Evolutionary conservation across 2,329 filamentous ascomycete species (phyloP).

Genomic region (Ambrosiella beaveri): DNA sequence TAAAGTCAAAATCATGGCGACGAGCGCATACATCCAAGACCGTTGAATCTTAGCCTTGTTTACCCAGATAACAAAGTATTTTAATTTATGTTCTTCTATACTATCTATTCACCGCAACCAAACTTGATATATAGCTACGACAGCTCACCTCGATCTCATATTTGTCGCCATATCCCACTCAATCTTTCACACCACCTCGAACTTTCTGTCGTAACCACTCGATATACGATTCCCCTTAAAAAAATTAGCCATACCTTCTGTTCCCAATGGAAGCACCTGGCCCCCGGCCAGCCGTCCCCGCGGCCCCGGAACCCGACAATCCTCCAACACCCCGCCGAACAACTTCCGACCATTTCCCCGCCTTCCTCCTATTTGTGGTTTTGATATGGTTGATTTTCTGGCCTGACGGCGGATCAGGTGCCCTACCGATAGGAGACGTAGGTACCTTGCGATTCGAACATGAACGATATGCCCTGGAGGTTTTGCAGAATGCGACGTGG

Average conservation of each 20-base stretch:
- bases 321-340: background rate
- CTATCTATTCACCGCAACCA: no score
- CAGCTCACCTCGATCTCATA: background rate
- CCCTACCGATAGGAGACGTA: slow-evolving; percentile 17
- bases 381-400: slow-evolving; percentile 11
- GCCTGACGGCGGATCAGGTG: slow-evolving; percentile 19
- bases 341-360: slow-evolving; percentile 6
- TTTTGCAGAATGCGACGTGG: slow-evolving; percentile 40
- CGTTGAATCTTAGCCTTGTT: no score
- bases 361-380: slow-evolving; percentile 6
- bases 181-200: background rate
- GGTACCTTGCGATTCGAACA: slow-evolving; percentile 26
- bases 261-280: background rate
- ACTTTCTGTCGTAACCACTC: background rate
- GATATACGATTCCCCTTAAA: background rate
- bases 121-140: background rate
- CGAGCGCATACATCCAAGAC: background rate
- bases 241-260: background rate
- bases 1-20: background rate
- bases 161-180: background rate
- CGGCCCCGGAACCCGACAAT: background rate
- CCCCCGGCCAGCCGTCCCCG: background rate
- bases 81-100: no score
- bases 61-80: no score
- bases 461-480: slow-evolving; percentile 33